Evolutionary conservation across 1,139 yeast species (phyloP).

Genomic region (Meyerozyma guilliermondii): DNA sequence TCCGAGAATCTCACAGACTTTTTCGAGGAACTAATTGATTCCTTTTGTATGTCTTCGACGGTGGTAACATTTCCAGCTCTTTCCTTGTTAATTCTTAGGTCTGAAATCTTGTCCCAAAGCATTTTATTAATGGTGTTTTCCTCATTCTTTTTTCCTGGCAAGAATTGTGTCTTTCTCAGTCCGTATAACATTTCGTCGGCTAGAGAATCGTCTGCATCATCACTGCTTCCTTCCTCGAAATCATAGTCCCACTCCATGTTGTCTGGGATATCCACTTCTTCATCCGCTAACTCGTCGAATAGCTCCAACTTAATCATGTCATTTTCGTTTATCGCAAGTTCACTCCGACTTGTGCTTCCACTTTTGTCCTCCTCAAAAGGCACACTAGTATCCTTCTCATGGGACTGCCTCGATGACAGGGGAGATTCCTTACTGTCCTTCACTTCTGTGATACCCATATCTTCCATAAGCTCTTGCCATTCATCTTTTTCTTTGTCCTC

Average conservation of each 20-base stretch:
- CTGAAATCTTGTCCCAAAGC: slow-evolving; percentile 28
- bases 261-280: slow-evolving; percentile 29
- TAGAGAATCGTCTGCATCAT: slow-evolving; percentile 17
- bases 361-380: too few species aligned
- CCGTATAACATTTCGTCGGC: slow-evolving; percentile 24
- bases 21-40: slow-evolving; percentile 9
- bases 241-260: slow-evolving; percentile 37
- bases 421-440: not conserved
- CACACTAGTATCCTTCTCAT: too few species aligned
- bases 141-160: slow-evolving; percentile 6
- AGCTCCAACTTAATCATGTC: slow-evolving; percentile 36
- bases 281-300: slow-evolving; percentile 30
- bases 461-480: slow-evolving; percentile 40
- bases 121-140: slow-evolving; percentile 15
- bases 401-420: not conserved
- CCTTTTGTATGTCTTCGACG: not conserved
- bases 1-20: slow-evolving; percentile 53
- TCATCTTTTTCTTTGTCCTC: slow-evolving; percentile 23
- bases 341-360: slow-evolving; percentile 6
- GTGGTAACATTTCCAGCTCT: not conserved
- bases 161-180: slow-evolving; percentile 10
- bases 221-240: slow-evolving; percentile 16
- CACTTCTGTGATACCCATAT: slow-evolving; percentile 38
- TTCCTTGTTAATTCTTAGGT: slow-evolving; percentile 13
- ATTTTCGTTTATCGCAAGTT: slow-evolving; percentile 14